Base-by-base conservation (phyloP, 2,329 filamentous ascomycete genomes). In the Cercospora zeina region DNA sequence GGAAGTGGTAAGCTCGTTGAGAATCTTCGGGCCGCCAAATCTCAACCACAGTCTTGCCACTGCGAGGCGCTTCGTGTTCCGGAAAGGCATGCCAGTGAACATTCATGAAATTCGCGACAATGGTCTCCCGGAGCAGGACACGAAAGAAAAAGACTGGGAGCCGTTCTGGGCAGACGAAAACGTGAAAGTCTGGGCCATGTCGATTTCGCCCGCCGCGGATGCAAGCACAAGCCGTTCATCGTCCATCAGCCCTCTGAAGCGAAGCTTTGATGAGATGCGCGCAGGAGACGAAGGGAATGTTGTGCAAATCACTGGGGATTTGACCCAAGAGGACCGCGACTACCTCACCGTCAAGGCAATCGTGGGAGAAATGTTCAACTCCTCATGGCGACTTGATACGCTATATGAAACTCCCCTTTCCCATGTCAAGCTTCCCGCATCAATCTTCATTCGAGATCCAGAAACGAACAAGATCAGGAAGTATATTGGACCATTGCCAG, bases 181-280 rank as follows among this genome's bases (percentile, higher is more conserved):
- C 65, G 85, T 97, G 60, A 86, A 87, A 62, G 89, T 97, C 1
- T 97, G 93, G 93, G 88, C 91, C 50, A 81, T 97, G 71, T 84
- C 89, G 0, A 76, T 90, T 19, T 62, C 54, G 5, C 78, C 77
- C 10, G 24, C 30, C 11, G 21, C 59, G 5, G 58, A 63, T 11
- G 30, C n/a, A 16, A 54, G 53, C 11, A 59, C 54, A n/a, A 50
- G 49, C 54, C 56, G 42, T 11, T 54, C 55, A 4, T 61, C 53
- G 6, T 59, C 69, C 30, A 49, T 65, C 51, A 73, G 67, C 59
- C 70, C 71, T 16, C 68, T 73, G 9, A 77, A 77, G 62, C 68
- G 75, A 27, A 76, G 71, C 65, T 68, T 74, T 54, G 73, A 75
- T 36, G 73, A 75, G 57, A 69, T 74, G 47, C 65, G 72, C 27